Base-by-base conservation (phyloP, 2,329 filamentous ascomycete genomes). In the Paecilomyces dactylethromorphus region DNA sequence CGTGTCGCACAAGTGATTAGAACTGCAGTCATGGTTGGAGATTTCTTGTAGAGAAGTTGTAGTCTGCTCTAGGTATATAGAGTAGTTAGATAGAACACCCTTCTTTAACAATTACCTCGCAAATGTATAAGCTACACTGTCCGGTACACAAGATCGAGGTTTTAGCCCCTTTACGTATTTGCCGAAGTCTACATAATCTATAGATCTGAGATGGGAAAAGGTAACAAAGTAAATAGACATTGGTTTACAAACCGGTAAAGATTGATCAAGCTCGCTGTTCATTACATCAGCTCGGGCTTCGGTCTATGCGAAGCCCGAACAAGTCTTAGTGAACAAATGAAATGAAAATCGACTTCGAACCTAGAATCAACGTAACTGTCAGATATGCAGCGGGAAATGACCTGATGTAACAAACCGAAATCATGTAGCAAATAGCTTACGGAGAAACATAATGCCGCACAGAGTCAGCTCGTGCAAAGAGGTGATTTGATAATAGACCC, bases 1-100 rank as follows among this genome's bases (percentile, higher is more conserved):
- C 76, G 75, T 5, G 74, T 78, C 15, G 75, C 74, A 5, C 76
- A 75, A 8, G 69, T 73, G 24, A 78, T 64, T 15, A 78, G 67
- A 51, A 77, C 31, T 1, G 60, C 56, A n/a, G 39, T 45, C 39
- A 45, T 45, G 39, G 39, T 45, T 18, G 18, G 18, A 18, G n/a
- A 18, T 45, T 10, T 18, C 13, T 8, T 45, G 5, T 8, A 15
- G 15, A 45, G 18, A 12, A 11, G 32, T 33, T 11, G 13, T 33
- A 33, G 15, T 45, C 35, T 45, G 39, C 18, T n/a, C 10, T 18
- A 18, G 15, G 18, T 45, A 39, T 39, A 45, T 45, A n/a, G 26
- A 29, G 26, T 29, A 7, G 26, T 29, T 2, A 29, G 26, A 29
- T 15, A n/a, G 15, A 18, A 45, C 6, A n/a, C 10, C 15, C 39